Base-by-base conservation (phyloP, 129 eudicot species). In the Escallonia rubra region DNA sequence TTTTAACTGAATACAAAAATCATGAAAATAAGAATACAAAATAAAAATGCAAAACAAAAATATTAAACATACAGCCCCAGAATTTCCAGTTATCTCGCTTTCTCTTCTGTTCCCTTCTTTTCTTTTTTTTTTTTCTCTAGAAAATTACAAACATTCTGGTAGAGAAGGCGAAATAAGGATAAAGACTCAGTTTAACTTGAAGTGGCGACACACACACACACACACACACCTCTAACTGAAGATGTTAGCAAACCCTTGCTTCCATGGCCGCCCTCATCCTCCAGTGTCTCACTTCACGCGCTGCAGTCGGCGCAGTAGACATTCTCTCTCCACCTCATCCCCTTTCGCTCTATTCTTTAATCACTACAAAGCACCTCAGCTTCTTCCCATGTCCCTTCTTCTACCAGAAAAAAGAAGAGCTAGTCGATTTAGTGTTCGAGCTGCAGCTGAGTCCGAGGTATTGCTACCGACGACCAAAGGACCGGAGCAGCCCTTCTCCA, bases 401-500 rank as follows among this genome's bases (percentile, higher is more conserved):
- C 42, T 56, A 10, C 12, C 42, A 6, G n/a, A 51, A 55, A 46
- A 41, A 50, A 5, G 14, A 49, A 39, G 59, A 11, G 48, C 3
- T 4, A 63, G 13, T 11, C 63, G 10, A 38, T 66, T 65, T 23
- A 1, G n/a, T 3, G 16, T 73, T 57, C 72, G 61, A 71, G 67
- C 61, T 50, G 49, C 57, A 8, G 39, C 41, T 13, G 39, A 52
- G 10, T 6, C 72, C 1, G 60, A 64, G 39, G 34, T 23, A 11
- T 44, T 41, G 16, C 51, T 54, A 7, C 1, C 66, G 38, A 57
- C 80, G 3, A 16, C 6, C 57, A 75, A 80, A 47, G 70, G 48
- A 5, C 42, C 41, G 6, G 74, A 74, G 53, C 64, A 74, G 57
- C 75, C 78, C 8, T 75, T 73, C 66, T 81, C 95, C 9, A 72